Percentiles rank a stretch among this genome's conserved stretches.
These are phyloP conservation scores for Postia placenta DNA, from an alignment of 768 basidiomycete species.

Conservation along the genomic window DNA sequence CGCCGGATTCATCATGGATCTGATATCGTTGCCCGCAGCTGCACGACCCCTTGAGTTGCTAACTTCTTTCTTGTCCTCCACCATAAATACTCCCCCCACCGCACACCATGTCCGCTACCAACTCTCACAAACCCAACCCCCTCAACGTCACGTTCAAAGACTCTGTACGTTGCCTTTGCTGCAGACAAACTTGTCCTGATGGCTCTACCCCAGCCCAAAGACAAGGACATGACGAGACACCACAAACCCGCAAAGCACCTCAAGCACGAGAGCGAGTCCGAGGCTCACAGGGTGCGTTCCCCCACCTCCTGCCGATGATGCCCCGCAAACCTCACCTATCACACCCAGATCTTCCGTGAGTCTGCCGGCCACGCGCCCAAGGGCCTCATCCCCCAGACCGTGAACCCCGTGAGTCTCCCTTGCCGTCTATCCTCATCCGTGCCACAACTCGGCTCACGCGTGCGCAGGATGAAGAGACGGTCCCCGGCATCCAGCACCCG, in stretches of 20 bases:
- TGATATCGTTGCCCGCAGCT: too few species aligned
- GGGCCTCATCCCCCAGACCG: conserved; percentile 58
- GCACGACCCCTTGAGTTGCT: too few species aligned
- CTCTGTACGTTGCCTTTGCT: too few species aligned
- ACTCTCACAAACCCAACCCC: too few species aligned
- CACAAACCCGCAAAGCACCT: conserved; percentile 62
- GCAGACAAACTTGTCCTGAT: too few species aligned
- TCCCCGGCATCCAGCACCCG: conserved; percentile 83
- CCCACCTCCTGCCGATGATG: background rate
- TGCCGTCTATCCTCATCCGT: background rate
- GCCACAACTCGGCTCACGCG: background rate
- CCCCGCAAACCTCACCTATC: background rate
- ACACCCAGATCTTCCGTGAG: conserved; percentile 64
- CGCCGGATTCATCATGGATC: too few species aligned
- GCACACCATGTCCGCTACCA: too few species aligned
- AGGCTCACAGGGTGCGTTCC: conserved; percentile 71
- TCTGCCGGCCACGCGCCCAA: conserved; percentile 65
- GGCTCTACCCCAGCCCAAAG: too few species aligned
- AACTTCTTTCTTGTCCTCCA: too few species aligned
- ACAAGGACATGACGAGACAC: too few species aligned
- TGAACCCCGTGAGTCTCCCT: conserved; percentile 52
- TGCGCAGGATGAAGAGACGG: conserved; percentile 75
- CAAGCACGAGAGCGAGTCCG: conserved; percentile 78
- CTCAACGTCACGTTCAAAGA: too few species aligned
- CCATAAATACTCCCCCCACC: too few species aligned